Evolutionary conservation across 2,329 filamentous ascomycete species (phyloP).

Genomic region (Xylariales sp.): DNA sequence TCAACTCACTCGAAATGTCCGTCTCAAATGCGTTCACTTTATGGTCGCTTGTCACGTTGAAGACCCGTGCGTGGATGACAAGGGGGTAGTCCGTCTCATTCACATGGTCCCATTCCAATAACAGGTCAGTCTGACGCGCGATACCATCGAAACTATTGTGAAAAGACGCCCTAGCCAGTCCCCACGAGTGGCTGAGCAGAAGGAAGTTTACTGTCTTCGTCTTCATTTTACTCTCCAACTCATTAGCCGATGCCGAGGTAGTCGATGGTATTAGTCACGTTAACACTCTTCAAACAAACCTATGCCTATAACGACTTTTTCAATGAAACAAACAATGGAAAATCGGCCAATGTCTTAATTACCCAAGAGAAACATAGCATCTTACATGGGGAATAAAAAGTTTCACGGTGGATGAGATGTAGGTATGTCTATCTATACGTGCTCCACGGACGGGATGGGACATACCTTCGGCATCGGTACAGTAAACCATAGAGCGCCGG

Average conservation of each 20-base stretch:
- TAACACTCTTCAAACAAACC: background rate
- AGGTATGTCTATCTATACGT: background rate
- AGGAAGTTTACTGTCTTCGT: background rate
- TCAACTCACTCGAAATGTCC: slow-evolving; percentile 41
- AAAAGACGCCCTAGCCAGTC: slow-evolving; percentile 28
- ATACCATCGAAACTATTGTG: slow-evolving; percentile 38
- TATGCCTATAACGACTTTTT: background rate
- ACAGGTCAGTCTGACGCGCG: slow-evolving; percentile 39
- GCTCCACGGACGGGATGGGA: background rate
- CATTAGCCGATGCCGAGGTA: background rate
- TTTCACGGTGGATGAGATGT: background rate
- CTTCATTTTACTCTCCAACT: background rate
- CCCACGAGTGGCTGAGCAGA: background rate
- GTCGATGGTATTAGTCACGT: background rate
- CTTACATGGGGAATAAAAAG: background rate
- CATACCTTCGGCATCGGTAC: background rate
- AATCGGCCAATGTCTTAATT: background rate
- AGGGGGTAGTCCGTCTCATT: slow-evolving; percentile 39
- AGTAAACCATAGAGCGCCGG: background rate
- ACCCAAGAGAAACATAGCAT: background rate
- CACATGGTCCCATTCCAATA: slow-evolving; percentile 41
- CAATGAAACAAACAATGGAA: too few species aligned
- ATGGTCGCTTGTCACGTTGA: slow-evolving; percentile 43
- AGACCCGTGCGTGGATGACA: slow-evolving; percentile 37
- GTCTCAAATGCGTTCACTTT: slow-evolving; percentile 42